Conservation (phyloP, 805 yeast genomes). For the Kockiozyma suomiensis region DNA sequence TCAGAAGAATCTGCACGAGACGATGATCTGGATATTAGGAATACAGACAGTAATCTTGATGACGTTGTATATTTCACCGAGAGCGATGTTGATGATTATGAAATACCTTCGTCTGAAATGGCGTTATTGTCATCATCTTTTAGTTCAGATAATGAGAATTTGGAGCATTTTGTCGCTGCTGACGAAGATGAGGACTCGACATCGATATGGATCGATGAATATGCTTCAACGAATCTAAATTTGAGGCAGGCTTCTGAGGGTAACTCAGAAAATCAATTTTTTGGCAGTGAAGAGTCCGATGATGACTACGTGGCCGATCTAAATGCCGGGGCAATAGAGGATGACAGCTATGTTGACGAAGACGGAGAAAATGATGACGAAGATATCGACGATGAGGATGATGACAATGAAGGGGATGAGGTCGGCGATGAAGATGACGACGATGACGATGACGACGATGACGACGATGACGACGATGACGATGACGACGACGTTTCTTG, state of each 20-base stretch:
- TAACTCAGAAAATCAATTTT: too few relatives aligned
- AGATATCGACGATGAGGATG: conserved; percentile 3
- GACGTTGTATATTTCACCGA: too few relatives aligned
- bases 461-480: conserved; percentile 5
- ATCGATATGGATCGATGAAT: too few relatives aligned
- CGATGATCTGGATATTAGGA: too few relatives aligned
- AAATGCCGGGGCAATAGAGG: neutral
- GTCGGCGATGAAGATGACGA: conserved; percentile 12
- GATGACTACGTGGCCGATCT: too few relatives aligned
- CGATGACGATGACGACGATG: neutral
- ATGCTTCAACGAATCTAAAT: too few relatives aligned
- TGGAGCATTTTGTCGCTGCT: too few relatives aligned
- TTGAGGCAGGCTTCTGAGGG: too few relatives aligned
- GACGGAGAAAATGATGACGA: neutral
- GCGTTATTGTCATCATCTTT: neutral
- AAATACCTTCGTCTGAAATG: neutral
- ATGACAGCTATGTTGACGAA: neutral
- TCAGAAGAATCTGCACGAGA: neutral
- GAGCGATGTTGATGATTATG: conserved; percentile 1
- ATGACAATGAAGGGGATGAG: conserved; percentile 4
- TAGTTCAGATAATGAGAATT: too few relatives aligned
- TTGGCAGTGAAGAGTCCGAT: too few relatives aligned
- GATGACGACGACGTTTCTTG: conserved; percentile 8
- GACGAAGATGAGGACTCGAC: too few relatives aligned
- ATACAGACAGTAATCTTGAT: too few relatives aligned